phyloP scores from a whole-genome alignment of 495 filamentous ascomycete species.

The Jackrogersella minutella region DNA sequence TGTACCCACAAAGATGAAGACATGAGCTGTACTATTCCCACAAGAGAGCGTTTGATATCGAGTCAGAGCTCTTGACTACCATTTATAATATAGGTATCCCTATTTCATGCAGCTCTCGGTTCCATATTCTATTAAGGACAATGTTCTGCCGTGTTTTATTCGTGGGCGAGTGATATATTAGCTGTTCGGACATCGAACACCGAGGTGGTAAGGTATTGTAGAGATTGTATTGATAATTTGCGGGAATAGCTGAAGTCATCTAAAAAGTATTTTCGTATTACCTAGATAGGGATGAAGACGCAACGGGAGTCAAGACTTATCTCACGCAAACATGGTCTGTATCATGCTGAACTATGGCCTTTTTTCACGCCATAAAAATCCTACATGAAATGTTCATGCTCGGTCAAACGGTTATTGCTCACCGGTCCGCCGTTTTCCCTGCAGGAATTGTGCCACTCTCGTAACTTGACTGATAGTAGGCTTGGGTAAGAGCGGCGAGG shows the following conservation, averaged over 20 bases:
- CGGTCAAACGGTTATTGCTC: background rate
- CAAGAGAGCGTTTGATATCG: background rate
- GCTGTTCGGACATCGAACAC: background rate
- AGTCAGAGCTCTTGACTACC: background rate
- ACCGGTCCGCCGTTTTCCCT: conserved; percentile 2
- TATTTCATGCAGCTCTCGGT: background rate
- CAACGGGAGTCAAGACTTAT: background rate
- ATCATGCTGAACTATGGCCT: background rate
- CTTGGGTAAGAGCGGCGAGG: conserved; percentile 8
- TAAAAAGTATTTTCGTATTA: background rate
- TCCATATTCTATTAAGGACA: background rate
- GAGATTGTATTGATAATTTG: background rate
- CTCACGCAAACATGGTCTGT: background rate
- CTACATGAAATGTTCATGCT: background rate
- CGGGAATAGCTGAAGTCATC: background rate
- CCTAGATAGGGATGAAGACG: background rate
- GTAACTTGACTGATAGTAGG: background rate
- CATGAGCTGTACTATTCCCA: background rate
- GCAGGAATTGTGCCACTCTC: background rate
- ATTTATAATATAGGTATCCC: background rate
- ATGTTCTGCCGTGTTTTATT: background rate
- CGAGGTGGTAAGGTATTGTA: background rate
- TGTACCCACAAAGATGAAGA: background rate
- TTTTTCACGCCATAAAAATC: background rate
- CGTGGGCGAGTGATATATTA: background rate